A percentile compares a stretch with the other conserved stretches of the same genome.
Evolutionary conservation across 768 basidiomycete species (phyloP).

Genomic region (Tulasnella sp.): DNA sequence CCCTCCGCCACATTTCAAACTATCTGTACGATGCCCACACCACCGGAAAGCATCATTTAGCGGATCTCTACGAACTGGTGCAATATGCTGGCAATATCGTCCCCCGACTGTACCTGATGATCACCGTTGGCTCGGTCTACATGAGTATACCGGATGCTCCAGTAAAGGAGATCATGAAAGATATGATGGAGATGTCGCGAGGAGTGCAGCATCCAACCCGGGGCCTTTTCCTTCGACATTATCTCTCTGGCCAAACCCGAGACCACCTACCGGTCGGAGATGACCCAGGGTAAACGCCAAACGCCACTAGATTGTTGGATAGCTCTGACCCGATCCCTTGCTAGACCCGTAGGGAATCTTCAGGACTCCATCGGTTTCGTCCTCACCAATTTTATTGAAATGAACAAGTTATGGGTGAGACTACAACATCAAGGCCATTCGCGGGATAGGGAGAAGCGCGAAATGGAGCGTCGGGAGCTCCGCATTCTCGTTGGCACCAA

Average conservation of each 20-base stretch:
- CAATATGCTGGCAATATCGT: slow-evolving; percentile 98
- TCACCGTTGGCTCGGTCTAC: slow-evolving; percentile 97
- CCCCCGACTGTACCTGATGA: slow-evolving; percentile 94
- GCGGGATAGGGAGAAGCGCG: slow-evolving; percentile 92
- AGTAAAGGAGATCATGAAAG: slow-evolving; percentile 99
- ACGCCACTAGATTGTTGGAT: background rate
- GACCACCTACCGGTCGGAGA: slow-evolving; percentile 88
- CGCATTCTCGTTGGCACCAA: slow-evolving; percentile 97
- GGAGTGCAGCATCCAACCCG: slow-evolving; percentile 97
- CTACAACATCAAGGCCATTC: slow-evolving; percentile 97
- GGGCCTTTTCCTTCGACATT: slow-evolving; percentile 91
- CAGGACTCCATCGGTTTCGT: slow-evolving; percentile 95
- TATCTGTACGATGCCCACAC: slow-evolving; percentile 96
- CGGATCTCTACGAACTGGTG: slow-evolving; percentile 98
- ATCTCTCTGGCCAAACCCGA: slow-evolving; percentile 92
- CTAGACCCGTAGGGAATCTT: slow-evolving; percentile 76
- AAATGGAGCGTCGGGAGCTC: slow-evolving; percentile 89
- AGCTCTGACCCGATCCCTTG: background rate
- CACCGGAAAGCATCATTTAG: slow-evolving; percentile 85
- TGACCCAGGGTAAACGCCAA: slow-evolving; percentile 58
- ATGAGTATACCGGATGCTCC: slow-evolving; percentile 98
- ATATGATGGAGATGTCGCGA: slow-evolving; percentile 99
- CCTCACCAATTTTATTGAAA: slow-evolving; percentile 97
- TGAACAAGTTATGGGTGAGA: slow-evolving; percentile 99
- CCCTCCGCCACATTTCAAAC: slow-evolving; percentile 86